Evolutionary conservation across 352 stramenopile species (phyloP).

Genomic region (Halophytophthora polymorphica): DNA sequence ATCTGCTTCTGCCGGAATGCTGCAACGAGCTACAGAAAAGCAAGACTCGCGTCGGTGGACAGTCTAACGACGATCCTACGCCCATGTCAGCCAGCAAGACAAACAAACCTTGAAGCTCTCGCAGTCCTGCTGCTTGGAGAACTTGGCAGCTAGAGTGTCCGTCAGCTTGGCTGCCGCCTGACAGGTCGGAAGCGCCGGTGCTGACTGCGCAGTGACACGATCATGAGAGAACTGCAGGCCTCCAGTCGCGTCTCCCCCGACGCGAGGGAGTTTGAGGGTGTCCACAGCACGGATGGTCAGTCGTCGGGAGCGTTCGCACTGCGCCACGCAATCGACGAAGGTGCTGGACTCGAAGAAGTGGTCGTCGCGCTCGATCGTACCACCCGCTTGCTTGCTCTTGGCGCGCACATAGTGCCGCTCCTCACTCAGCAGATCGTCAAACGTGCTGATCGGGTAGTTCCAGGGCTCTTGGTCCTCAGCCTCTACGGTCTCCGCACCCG

Average conservation of each 20-base stretch:
- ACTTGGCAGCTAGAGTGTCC: conserved; percentile 35
- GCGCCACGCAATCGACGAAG: conserved; percentile 66
- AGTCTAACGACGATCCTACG: no score
- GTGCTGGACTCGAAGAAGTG: conserved; percentile 62
- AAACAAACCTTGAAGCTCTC: conserved; percentile 31
- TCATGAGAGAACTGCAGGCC: background rate
- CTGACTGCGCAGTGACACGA: conserved; percentile 10
- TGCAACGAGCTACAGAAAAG: conserved; percentile 26
- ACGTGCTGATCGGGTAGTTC: conserved; percentile 66
- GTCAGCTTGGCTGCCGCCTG: conserved; percentile 17
- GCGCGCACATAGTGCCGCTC: conserved; percentile 65
- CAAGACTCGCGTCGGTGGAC: background rate
- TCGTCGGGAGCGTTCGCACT: conserved; percentile 58
- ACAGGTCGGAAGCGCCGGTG: conserved; percentile 16
- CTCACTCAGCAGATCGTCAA: conserved; percentile 53
- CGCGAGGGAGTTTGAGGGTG: conserved; percentile 14
- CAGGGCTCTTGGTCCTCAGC: conserved; percentile 35
- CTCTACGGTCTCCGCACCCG: background rate
- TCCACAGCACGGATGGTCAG: conserved; percentile 59
- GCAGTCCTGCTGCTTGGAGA: conserved; percentile 28
- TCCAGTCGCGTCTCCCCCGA: background rate
- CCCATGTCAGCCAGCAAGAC: no score
- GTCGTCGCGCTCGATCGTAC: conserved; percentile 54
- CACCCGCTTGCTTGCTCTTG: conserved; percentile 53
- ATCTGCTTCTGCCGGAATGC: conserved; percentile 43